Base-by-base conservation (phyloP, 805 yeast species). In the Ogataea nakhonphanomensis region DNA sequence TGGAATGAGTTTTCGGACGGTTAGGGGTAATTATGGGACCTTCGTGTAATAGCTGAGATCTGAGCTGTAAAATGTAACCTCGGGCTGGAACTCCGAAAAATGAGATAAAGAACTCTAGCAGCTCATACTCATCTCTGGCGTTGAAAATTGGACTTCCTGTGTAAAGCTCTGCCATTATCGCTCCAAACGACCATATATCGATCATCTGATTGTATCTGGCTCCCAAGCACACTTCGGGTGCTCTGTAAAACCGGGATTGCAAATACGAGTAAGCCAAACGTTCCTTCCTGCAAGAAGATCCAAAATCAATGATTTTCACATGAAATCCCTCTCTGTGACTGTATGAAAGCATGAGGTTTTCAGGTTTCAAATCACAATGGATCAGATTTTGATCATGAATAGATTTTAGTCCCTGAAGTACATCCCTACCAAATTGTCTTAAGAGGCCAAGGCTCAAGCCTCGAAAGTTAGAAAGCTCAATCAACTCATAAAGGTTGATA, bases 151-250 rank as follows among this genome's bases (percentile, higher is more conserved):
- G 76, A 45, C 23, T 67, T 48, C 82, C 82, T 52, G 48, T 71
- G 51, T 84, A 90, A 34, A 91, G 66, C 61, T 93, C 99, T 1
- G 93, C 95, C 25, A 88, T 78, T 36, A 93, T 87, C 58, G 97
- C 85, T 0, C 96, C 99, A 31, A 90, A 67, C 0, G 98, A 91
- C 99, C 99, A 93, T 79, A 91, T 65, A 50, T 76, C 82, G 26
- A 77, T 76, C 48, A 64, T 69, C n/a, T 59, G 57, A 44, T 66
- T 57, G 51, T 83, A 84, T 25, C 78, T 65, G 8, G 84, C 74
- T 1, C 91, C 93, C 3, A 84, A 40, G 8, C 81, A 63, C 5
- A 84, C 81, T 54, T 84, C 95, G 0, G 95, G 95, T 0, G 93
- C 88, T 37, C 95, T 61, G 55, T 84, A 84, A 51, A 78, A 84